A percentile compares a stretch with the other conserved stretches of the same genome.
Conservation (phyloP, 1,139 yeast genomes). For the Torulaspora pretoriensis region DNA sequence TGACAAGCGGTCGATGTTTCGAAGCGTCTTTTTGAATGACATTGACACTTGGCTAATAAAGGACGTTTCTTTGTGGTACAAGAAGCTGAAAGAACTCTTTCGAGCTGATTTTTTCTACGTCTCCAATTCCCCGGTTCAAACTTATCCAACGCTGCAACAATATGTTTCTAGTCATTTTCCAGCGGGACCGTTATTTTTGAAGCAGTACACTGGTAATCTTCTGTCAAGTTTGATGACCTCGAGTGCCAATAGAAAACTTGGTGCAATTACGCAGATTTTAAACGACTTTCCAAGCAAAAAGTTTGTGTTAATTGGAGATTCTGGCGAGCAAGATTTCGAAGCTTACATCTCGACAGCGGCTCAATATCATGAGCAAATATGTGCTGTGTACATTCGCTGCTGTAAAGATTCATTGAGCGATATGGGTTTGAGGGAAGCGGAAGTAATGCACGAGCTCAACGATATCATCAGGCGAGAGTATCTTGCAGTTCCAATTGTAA, state of each 20-base stretch:
- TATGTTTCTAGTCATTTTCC: slow-evolving; percentile 63
- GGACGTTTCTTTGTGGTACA: slow-evolving; percentile 70
- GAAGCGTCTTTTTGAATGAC: slow-evolving; percentile 68
- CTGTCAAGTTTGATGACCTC: slow-evolving; percentile 82
- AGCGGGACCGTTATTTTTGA: slow-evolving; percentile 66
- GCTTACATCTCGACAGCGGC: slow-evolving; percentile 75
- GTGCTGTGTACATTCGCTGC: slow-evolving; percentile 77
- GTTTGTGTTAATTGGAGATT: slow-evolving; percentile 86
- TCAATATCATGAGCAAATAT: slow-evolving; percentile 55
- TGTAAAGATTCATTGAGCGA: slow-evolving; percentile 67
- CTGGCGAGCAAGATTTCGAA: slow-evolving; percentile 93
- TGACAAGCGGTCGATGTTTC: slow-evolving; percentile 75
- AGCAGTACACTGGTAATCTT: slow-evolving; percentile 78
- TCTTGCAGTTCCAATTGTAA: not conserved
- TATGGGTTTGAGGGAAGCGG: slow-evolving; percentile 40
- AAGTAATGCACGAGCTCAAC: slow-evolving; percentile 32
- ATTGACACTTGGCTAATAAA: slow-evolving; percentile 65
- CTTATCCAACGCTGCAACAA: slow-evolving; percentile 59
- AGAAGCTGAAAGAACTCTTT: slow-evolving; percentile 38
- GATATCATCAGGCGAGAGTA: slow-evolving; percentile 27
- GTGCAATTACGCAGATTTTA: slow-evolving; percentile 59
- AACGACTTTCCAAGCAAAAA: slow-evolving; percentile 71
- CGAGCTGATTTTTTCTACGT: slow-evolving; percentile 78
- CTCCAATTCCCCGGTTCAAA: slow-evolving; percentile 92
- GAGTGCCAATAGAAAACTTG: slow-evolving; percentile 72